phyloP scores from a whole-genome alignment of 2,329 filamentous ascomycete species.

The Clarireedia homoeocarpa region DNA sequence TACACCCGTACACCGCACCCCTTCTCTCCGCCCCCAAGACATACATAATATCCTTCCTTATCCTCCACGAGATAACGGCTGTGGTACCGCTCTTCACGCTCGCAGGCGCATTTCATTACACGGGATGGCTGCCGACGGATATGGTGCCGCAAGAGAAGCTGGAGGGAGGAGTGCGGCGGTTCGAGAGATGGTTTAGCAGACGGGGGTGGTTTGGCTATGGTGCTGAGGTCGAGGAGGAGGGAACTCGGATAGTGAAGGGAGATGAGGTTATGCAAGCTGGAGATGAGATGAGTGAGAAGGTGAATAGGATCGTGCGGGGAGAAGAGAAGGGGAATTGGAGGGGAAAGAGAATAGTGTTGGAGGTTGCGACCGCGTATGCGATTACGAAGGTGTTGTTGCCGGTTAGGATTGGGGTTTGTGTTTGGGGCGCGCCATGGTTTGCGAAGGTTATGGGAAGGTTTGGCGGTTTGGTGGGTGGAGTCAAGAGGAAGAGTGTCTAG shows the following conservation, averaged over 20 bases:
- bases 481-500: background rate
- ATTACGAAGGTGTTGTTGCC: conserved; percentile 83
- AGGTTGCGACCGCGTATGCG: conserved; percentile 82
- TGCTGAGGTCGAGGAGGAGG: conserved; percentile 11
- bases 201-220: conserved; percentile 74
- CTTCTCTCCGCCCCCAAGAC: conserved; percentile 72
- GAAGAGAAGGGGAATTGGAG: conserved; percentile 23
- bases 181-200: conserved; percentile 66
- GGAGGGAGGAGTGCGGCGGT: conserved; percentile 50
- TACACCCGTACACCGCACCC: conserved; percentile 61
- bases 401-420: conserved; percentile 64
- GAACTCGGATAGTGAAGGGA: background rate
- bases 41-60: conserved; percentile 76
- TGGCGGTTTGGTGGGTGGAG: conserved; percentile 24
- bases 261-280: background rate
- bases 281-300: too few relatives aligned
- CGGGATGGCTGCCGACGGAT: conserved; percentile 56
- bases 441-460: conserved; percentile 53
- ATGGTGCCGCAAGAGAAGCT: conserved; percentile 8
- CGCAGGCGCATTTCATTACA: conserved; percentile 72
- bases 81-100: conserved; percentile 71
- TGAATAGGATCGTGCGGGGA: conserved; percentile 23
- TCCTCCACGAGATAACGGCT: conserved; percentile 89
- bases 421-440: conserved; percentile 92
- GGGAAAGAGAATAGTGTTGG: conserved; percentile 39